Base-by-base conservation (phyloP, 2,329 filamentous ascomycete species). In the Talaromyces amestolkiae region DNA sequence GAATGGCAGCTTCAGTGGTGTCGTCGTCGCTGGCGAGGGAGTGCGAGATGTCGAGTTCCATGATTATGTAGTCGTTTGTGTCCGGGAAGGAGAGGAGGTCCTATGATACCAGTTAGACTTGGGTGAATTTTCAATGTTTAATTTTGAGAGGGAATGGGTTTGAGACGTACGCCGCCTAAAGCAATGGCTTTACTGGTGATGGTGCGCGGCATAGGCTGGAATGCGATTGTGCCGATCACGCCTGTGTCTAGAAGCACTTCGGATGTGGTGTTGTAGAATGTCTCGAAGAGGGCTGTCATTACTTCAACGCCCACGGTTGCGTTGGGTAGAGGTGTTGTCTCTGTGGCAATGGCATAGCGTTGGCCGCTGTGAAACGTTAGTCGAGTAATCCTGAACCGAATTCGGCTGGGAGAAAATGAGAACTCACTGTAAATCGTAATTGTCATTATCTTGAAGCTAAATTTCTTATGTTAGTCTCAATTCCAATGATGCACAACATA, bases 1-100 rank as follows among this genome's bases (percentile, higher is more conserved):
- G 74, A 49, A 75, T 76, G 1, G 77, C 78, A 7, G 75, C 68
- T 24, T 81, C 80, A 63, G 82, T 79, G 49, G 65, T 75, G 31
- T 64, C 67, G 59, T 77, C 72, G 45, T 78, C 74, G 13, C 74
- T 70, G n/a, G 76, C 64, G 27, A 74, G 69, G 0, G 68, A 66
- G 64, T 81, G 81, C 11, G 77, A 78, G 64, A 80, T 81, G 66
- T 82, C 77, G 31, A 82, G 72, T 67, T 83, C 80, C 49, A 83
- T 72, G 64, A 82, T 76, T 54, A 83, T 77, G 58, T 80, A 78
- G 66, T 81, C 75, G 7, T 76, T 73, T 31, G 74, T 73, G 2
- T 74, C 74, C 49, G 80, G 77, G 17, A 80, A 75, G 62, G 78
- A 75, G 51, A 80, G 75, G 1, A 82, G 73, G 66, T 81, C 74